Evolutionary conservation across 345 rosid genomes (phyloP).

Genomic region (Boechera retrofracta): DNA sequence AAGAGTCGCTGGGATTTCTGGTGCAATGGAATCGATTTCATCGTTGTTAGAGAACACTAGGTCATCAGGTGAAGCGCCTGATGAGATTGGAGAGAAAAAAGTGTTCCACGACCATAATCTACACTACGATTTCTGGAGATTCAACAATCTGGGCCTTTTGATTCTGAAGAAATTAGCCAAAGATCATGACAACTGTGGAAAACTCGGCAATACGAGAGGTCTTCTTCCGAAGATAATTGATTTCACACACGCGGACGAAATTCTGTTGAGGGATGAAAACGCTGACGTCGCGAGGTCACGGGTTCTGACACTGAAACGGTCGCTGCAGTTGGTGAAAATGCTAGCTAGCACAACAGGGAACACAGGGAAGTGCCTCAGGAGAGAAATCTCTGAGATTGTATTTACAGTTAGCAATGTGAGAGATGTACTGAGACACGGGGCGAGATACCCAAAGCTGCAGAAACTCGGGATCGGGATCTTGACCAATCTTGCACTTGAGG

Average conservation of each 20-base stretch:
- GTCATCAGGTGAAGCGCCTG: constrained; percentile 56
- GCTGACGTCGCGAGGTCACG: constrained; percentile 51
- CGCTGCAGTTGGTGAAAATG: constrained; percentile 84
- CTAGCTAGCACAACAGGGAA: constrained; percentile 76
- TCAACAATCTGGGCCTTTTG: constrained; percentile 81
- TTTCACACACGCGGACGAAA: constrained; percentile 67
- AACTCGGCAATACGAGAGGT: constrained; percentile 92
- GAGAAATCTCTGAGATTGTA: constrained; percentile 86
- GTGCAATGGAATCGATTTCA: constrained; percentile 92
- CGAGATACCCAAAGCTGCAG: constrained; percentile 66
- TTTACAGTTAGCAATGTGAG: constrained; percentile 86
- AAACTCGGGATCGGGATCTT: constrained; percentile 74
- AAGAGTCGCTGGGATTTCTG: constrained; percentile 86
- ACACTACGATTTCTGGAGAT: constrained; percentile 73
- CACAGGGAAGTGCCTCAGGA: constrained; percentile 74
- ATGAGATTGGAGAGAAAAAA: constrained; percentile 72
- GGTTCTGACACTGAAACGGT: constrained; percentile 69
- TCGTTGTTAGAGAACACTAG: constrained; percentile 73
- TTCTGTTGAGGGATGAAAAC: constrained; percentile 54
- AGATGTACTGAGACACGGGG: constrained; percentile 73
- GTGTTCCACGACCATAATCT: constrained; percentile 53
- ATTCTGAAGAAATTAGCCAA: constrained; percentile 83
- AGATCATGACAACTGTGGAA: constrained; percentile 92
- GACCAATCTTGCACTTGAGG: constrained; percentile 74
- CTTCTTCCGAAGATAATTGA: constrained; percentile 84